These are phyloP conservation scores for Fusarium verticillioides DNA, from an alignment of 2,329 filamentous ascomycete genomes.

Conservation along the genomic window DNA sequence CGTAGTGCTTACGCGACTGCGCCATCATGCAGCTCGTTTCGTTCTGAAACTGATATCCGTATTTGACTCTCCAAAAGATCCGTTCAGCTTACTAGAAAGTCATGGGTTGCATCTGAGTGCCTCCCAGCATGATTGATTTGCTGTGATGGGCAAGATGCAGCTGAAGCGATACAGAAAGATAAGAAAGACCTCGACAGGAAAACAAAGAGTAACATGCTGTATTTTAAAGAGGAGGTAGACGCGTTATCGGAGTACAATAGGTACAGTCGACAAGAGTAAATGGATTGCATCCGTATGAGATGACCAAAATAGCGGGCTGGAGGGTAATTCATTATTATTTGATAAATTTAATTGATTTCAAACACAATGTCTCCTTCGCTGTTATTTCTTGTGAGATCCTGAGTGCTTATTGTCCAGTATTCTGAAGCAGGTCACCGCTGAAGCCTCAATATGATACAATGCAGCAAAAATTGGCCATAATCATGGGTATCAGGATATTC, in stretches of 20 bases:
- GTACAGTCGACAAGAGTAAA: neutral
- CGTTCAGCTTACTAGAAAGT: conserved; percentile 10
- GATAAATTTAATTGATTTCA: neutral
- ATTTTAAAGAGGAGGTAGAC: conserved; percentile 17
- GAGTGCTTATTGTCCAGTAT: neutral
- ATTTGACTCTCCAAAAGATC: conserved; percentile 28
- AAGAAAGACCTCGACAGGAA: neutral
- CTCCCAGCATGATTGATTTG: conserved; percentile 10
- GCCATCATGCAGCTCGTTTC: conserved; percentile 4
- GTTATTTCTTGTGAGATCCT: too few species aligned
- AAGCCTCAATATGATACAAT: neutral
- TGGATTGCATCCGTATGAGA: conserved; percentile 5
- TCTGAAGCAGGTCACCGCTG: neutral
- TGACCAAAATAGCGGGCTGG: neutral
- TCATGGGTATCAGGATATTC: neutral
- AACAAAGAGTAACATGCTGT: conserved; percentile 1
- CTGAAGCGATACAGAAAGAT: neutral
- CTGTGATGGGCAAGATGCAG: neutral
- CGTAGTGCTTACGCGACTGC: neutral
- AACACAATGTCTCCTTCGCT: neutral
- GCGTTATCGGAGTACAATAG: conserved; percentile 2
- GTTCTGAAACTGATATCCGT: neutral
- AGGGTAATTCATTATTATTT: neutral
- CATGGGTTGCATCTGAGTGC: conserved; percentile 2
- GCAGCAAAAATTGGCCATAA: neutral